A percentile compares a stretch with the other conserved stretches of the same genome.
phyloP scores from a whole-genome alignment of 139 green algal species.

The Pseudopediastrum boryanum region DNA sequence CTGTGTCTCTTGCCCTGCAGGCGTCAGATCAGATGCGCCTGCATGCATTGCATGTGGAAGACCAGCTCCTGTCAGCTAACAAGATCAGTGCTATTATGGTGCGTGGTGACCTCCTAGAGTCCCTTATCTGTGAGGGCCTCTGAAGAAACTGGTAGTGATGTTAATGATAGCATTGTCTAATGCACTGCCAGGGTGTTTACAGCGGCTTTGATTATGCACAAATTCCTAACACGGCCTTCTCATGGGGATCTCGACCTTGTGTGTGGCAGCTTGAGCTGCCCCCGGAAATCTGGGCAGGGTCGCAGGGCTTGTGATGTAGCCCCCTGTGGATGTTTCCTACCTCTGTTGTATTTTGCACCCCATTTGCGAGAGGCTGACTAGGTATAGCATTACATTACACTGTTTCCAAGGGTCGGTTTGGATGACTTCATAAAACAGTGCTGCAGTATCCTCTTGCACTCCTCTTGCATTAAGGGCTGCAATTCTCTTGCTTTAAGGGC shows the following conservation, averaged over 20 bases:
- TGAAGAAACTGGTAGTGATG: no score
- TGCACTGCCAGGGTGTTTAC: background rate
- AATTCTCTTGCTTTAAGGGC: background rate
- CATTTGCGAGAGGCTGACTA: no score
- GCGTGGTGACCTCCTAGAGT: background rate
- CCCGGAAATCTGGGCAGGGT: no score
- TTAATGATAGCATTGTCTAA: background rate
- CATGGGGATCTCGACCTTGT: background rate
- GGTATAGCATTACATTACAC: no score
- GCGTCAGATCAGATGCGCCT: constrained; percentile 41
- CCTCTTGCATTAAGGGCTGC: background rate
- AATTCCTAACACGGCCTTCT: background rate
- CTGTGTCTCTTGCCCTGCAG: constrained; percentile 7
- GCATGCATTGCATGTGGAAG: constrained; percentile 59
- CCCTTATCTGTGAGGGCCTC: no score
- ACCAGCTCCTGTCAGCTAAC: constrained; percentile 37
- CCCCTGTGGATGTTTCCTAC: no score
- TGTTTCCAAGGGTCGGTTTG: no score
- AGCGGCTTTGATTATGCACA: background rate
- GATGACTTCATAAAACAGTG: no score
- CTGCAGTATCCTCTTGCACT: no score
- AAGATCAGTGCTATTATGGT: constrained; percentile 36
- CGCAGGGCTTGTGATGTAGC: no score
- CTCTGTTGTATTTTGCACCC: no score
- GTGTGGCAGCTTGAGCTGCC: background rate